Evolutionary conservation across 2,329 filamentous ascomycete species (phyloP).

Genomic region (Colletotrichum caudatum): DNA sequence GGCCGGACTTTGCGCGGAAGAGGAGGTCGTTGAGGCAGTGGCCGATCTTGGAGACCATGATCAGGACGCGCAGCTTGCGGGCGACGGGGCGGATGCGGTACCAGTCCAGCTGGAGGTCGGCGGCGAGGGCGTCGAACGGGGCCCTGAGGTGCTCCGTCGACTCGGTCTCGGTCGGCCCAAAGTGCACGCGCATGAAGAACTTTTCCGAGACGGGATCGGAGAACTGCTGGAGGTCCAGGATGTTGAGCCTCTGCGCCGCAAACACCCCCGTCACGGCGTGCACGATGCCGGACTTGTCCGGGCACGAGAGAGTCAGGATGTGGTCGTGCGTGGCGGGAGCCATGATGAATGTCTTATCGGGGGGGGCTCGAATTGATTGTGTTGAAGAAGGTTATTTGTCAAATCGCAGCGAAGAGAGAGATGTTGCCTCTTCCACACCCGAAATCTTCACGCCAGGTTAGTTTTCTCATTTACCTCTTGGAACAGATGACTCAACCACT

Average conservation of each 20-base stretch:
- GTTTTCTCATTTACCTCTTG: conserved; percentile 25
- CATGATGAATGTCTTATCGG: conserved; percentile 36
- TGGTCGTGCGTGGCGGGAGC: conserved; percentile 52
- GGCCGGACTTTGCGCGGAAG: conserved; percentile 80
- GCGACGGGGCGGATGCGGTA: conserved; percentile 77
- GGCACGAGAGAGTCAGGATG: conserved; percentile 85
- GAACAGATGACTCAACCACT: conserved; percentile 38
- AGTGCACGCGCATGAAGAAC: conserved; percentile 93
- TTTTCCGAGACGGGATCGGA: conserved; percentile 78
- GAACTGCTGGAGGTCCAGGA: conserved; percentile 88
- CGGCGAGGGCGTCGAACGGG: conserved; percentile 71
- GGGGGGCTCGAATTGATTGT: background rate
- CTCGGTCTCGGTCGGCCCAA: conserved; percentile 68
- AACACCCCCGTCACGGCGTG: conserved; percentile 86
- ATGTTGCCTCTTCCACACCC: conserved; percentile 1
- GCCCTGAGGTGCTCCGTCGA: conserved; percentile 64
- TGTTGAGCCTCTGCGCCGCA: conserved; percentile 79
- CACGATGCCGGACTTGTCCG: conserved; percentile 86
- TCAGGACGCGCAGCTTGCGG: conserved; percentile 80
- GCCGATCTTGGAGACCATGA: conserved; percentile 92
- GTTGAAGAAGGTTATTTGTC: conserved; percentile 1
- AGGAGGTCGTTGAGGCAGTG: conserved; percentile 88
- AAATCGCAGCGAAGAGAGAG: conserved; percentile 1
- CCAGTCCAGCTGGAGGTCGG: conserved; percentile 71
- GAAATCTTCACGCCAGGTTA: conserved; percentile 9